Evolutionary conservation across 129 eudicot genomes (phyloP), one percentile per base, ranked within the genome.

Genomic region (Apium graveolens): DNA sequence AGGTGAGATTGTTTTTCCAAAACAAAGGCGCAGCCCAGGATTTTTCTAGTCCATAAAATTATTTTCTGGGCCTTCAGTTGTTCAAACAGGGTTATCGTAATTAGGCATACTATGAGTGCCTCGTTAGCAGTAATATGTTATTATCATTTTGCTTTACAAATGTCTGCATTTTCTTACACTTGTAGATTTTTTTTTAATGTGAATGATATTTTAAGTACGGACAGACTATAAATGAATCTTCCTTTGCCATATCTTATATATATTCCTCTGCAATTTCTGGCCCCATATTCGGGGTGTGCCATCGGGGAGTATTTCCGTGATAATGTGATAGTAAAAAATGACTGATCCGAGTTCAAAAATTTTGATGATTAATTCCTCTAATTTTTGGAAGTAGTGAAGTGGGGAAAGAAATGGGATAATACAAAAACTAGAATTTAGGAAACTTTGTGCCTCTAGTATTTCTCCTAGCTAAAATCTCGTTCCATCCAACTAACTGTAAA

Each of bases 1-100:
- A 90, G 96, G 99, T 90, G 78, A 82, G 77, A 24, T 81, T 79
- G 62, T 29, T 79, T 34, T 42, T 41, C 24, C n/a, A 35, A 57
- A n/a, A 57, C 43, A 27, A 46, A 44, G 63, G 37, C 27, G 74
- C 31, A 55, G 11, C 63, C 48, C 62, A 69, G 20, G 14, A 39
- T 46, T 66, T 45, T 35, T 37, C 20, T 2, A 60, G 6, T 60
- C 13, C n/a, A 17, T 17, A 55, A n/a, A 2, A n/a, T 60, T 3
- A n/a, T n/a, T 24, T n/a, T 70, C 6, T 1, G 27, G 3, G 14
- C 74, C 74, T 70, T 35, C 45, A 20, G 13, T 18, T 11, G n/a
- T 35, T 38, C 44, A 34, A 20, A 2, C 14, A 57, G 42, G 46
- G 31, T 34, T 35, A 69, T 6, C n/a, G 9, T 5, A n/a, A 31